Base-by-base conservation (phyloP, 306 rosid genomes). In the Ochetophila trinervis region DNA sequence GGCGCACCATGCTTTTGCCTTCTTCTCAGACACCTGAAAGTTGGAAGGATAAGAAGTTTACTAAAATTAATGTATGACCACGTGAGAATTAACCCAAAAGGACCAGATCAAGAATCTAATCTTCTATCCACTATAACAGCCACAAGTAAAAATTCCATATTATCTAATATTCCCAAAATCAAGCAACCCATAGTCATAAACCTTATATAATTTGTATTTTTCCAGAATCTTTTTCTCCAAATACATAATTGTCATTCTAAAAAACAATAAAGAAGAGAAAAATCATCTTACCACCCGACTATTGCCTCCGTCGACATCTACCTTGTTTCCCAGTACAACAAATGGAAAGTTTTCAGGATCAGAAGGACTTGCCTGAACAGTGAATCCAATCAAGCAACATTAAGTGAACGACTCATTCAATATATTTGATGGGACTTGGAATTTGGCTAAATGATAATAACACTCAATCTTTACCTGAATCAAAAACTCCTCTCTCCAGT, bases 401-500 rank as follows among this genome's bases (percentile, higher is more conserved):
- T 16, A 4, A 17, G 10, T 9, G 37, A 45, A 64, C 58, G 40
- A 37, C 40, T 44, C 47, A 53, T 30, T 66, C 16, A 57, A 10
- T n/a, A 65, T 13, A 5, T 40, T 40, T 40, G 14, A 40, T 40
- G 45, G 45, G 45, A 40, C 45, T 4, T 8, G 12, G 45, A 12
- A 40, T 40, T 40, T 40, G 45, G 15, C 12, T 12, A 40, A 40
- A 10, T 40, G 45, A 11, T 40, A 40, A 40, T 40, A 40, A 40
- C 13, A 8, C 12, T 40, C 45, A 40, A 40, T 40, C 12, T 12
- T 30, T 63, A 93, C 99, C 90, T 93, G 99, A 81, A 93, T 93
- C 73, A 93, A 88, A 83, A 93, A 90, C 72, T 93, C 99, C 78
- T 93, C 97, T 59, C 99, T 83, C 99, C 99, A 90, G 72, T 93